Evolutionary conservation across 2,329 filamentous ascomycete genomes (phyloP), one percentile per base, ranked within the genome.

Genomic region (Cryphonectria japonica): DNA sequence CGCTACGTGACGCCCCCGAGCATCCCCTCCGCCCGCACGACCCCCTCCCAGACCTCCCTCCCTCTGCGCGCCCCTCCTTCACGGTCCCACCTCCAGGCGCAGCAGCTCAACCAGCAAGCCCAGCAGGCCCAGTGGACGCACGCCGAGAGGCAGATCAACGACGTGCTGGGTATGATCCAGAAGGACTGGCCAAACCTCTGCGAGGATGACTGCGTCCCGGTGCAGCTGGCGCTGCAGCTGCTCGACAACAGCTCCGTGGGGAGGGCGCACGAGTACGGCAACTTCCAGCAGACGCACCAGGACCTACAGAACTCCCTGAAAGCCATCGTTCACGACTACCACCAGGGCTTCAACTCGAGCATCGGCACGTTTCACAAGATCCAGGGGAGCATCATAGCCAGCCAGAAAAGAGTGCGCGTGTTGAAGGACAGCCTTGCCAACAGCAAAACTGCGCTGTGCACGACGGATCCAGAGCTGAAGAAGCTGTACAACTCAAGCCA

Each of bases 301-400:
- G 93, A 96, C 79, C 88, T 99, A n/a, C 95, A 99, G 79, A 92
- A 92, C 76, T 95, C 95, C 13, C 86, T 99, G 70, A 98, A 97
- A 81, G 90, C 91, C 46, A 97, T 99, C 76, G 96, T 99, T 37
- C 97, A 99, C 80, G 95, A 99, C 83, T 95, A 99, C 79, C 95
- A 99, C 78, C 96, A 99, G 81, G 97, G 96, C 63, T 99, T 99
- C 87, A 99, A 98, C 83, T 97, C 94, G 81, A 98, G 95, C 66
- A 98, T 99, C 74, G 96, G 95, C 80, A 98, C 95, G 29, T 99
- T 98, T 79, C 97, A 99, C 85, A 98, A 97, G 82, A 99, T 99
- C 73, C 96, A 99, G 80, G 90, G 91, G 67, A 97, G 94, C 81
- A 96, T 99, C 75, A 93, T 95, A 77, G 86, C 89, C 66, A 97